Conservation (phyloP, 2,329 filamentous ascomycete genomes). For the Claviceps africana region DNA sequence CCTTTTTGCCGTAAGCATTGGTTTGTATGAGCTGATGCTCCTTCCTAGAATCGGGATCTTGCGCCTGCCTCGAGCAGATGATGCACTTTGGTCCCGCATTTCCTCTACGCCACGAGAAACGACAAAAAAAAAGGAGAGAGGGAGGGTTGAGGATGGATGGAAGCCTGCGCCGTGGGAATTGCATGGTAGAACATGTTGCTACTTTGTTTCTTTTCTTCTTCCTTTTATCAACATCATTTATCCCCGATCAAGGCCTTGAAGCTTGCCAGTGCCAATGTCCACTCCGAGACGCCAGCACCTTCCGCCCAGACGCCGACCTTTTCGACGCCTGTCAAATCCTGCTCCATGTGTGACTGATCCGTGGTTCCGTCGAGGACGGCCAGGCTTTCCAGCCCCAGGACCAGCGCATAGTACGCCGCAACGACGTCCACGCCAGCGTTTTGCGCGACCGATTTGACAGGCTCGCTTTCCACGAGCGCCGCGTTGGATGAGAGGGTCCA, state of each 20-base stretch:
- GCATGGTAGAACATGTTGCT: no score
- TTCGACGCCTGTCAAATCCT: slow-evolving; percentile 31
- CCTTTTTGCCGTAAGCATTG: no score
- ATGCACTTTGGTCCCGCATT: no score
- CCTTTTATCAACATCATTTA: background rate
- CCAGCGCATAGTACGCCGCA: slow-evolving; percentile 33
- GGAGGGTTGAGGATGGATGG: no score
- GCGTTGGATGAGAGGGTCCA: slow-evolving; percentile 39
- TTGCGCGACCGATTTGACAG: slow-evolving; percentile 36
- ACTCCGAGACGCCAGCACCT: slow-evolving; percentile 29
- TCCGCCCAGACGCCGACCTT: slow-evolving; percentile 28
- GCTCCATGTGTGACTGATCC: slow-evolving; percentile 31
- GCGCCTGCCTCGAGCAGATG: no score
- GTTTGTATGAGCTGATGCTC: no score
- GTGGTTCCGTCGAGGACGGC: slow-evolving; percentile 34
- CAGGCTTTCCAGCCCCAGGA: slow-evolving; percentile 30
- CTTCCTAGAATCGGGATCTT: no score
- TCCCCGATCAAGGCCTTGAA: slow-evolving; percentile 30
- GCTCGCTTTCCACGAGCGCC: slow-evolving; percentile 23
- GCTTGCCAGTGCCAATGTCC: slow-evolving; percentile 30
- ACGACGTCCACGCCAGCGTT: slow-evolving; percentile 21
- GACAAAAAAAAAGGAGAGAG: no score
- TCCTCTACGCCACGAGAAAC: no score
- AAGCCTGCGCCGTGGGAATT: no score
- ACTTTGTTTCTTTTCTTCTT: no score